Conservation (phyloP, 1,284 basidiomycete species). For the Leucocoprinus gongylophorus region DNA sequence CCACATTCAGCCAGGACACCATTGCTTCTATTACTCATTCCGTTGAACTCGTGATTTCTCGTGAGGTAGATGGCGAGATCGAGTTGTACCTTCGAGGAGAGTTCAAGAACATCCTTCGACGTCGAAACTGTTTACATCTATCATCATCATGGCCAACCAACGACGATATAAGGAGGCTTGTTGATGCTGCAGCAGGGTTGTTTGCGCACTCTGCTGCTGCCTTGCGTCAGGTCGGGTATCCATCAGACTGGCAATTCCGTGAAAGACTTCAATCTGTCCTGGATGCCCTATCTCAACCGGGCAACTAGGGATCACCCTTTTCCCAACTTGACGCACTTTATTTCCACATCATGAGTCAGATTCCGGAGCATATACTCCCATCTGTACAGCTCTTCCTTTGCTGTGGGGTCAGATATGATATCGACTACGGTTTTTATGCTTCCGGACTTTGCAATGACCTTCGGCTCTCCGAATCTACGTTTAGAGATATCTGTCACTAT, state of each 20-base stretch:
- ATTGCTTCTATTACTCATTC: neutral
- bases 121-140: neutral
- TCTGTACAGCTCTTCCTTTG: neutral
- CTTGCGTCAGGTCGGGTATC: neutral
- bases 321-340: neutral
- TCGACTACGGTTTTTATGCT: too few relatives aligned
- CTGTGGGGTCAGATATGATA: too few relatives aligned
- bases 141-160: constrained; percentile 3
- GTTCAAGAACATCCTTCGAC: constrained; percentile 2
- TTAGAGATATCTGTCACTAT: neutral
- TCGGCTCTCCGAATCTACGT: neutral
- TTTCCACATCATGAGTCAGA: neutral
- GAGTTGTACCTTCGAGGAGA: neutral
- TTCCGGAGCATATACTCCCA: neutral
- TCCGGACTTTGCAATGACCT: neutral
- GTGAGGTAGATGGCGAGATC: constrained; percentile 2
- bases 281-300: neutral
- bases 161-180: neutral
- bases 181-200: constrained; percentile 4
- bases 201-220: constrained; percentile 9
- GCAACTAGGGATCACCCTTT: neutral
- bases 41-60: neutral
- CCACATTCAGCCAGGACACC: neutral
- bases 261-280: neutral
- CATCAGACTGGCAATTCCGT: neutral